Conservation (phyloP, 257 asterid species). For the Scutellaria barbata region DNA sequence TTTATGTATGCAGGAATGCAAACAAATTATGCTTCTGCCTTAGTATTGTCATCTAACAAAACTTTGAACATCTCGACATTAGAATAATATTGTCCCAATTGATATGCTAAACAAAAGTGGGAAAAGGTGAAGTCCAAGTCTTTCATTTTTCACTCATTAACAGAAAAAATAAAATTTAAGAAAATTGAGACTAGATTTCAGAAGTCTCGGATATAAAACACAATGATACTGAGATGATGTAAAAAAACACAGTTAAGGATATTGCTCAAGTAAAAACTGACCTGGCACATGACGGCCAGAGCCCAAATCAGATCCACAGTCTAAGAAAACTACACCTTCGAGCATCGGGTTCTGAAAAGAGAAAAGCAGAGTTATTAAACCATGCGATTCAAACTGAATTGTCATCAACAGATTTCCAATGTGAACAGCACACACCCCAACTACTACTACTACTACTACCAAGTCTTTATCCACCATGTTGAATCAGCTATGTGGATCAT, state of each 20-base stretch:
- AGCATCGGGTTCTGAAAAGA: constrained; percentile 63
- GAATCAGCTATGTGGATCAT: too few relatives aligned
- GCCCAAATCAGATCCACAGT: constrained; percentile 90
- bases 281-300: constrained; percentile 96
- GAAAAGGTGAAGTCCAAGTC: neutral
- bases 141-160: constrained; percentile 23
- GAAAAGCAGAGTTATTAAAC: constrained; percentile 13
- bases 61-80: neutral
- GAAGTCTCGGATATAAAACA: constrained; percentile 16
- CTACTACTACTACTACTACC: too few relatives aligned
- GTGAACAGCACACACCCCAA: too few relatives aligned
- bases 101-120: neutral
- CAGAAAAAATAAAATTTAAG: neutral
- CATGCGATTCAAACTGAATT: constrained; percentile 9
- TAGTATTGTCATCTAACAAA: neutral
- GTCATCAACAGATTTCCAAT: constrained; percentile 1
- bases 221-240: neutral
- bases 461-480: too few relatives aligned
- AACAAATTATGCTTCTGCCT: neutral
- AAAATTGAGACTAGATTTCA: neutral
- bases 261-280: constrained; percentile 46
- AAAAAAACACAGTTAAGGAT: neutral
- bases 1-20: neutral
- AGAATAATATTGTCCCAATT: constrained; percentile 5
- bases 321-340: constrained; percentile 87